These are phyloP conservation scores for Lasiodiplodia sp. DNA, from an alignment of 2,329 filamentous ascomycete genomes.

Conservation along the genomic window DNA sequence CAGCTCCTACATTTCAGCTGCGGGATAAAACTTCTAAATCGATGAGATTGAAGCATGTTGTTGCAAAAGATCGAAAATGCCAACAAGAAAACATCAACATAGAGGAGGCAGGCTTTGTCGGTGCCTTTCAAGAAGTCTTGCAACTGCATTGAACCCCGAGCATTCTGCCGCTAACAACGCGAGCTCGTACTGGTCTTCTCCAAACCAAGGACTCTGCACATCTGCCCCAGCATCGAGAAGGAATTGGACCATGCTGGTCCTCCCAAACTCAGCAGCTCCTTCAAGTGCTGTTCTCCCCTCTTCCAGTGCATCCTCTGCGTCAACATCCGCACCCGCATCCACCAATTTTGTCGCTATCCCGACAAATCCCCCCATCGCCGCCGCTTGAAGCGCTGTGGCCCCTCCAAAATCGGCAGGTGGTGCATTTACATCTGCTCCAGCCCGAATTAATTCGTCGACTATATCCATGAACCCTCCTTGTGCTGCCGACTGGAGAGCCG, in stretches of 20 bases:
- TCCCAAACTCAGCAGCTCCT: slow-evolving; percentile 40
- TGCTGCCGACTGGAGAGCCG: neutral
- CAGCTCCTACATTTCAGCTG: too few relatives aligned
- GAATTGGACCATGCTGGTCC: slow-evolving; percentile 41
- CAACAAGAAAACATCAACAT: too few relatives aligned
- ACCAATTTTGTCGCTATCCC: slow-evolving; percentile 35
- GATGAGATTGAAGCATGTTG: too few relatives aligned
- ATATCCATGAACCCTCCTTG: neutral
- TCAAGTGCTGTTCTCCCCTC: slow-evolving; percentile 39
- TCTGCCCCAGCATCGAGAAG: slow-evolving; percentile 37
- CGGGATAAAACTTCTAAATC: too few relatives aligned
- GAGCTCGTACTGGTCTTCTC: neutral
- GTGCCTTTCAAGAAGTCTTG: neutral
- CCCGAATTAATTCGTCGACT: slow-evolving; percentile 31
- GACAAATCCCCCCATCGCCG: slow-evolving; percentile 37
- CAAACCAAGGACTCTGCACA: neutral
- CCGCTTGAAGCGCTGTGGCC: slow-evolving; percentile 40
- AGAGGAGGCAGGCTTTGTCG: too few relatives aligned
- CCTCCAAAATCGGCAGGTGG: slow-evolving; percentile 26
- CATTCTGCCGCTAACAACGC: neutral
- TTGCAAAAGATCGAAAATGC: too few relatives aligned
- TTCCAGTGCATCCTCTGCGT: slow-evolving; percentile 32
- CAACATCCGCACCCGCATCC: slow-evolving; percentile 35
- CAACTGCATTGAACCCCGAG: neutral
- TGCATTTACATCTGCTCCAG: slow-evolving; percentile 30